Base-by-base conservation (phyloP, 306 rosid species). In the Citrullus amarus region DNA sequence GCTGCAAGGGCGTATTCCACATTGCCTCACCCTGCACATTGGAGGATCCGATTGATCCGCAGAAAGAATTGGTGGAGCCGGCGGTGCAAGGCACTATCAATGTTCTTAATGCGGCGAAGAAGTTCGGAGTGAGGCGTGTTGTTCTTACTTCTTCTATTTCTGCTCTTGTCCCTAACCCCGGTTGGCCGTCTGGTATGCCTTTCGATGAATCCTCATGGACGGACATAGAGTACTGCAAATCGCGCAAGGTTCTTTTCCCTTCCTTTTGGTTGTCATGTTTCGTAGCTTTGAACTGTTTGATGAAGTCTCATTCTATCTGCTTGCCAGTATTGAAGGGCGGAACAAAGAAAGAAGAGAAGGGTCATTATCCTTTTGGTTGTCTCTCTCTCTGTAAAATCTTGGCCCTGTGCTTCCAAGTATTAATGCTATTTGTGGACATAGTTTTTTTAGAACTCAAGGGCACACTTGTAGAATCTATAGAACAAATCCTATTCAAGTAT, bases 21-120 rank as follows among this genome's bases (percentile, higher is more conserved):
- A 90, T 94, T n/a, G 98, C 98, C 0, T 90, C 97, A 3, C 97
- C 97, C 3, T 92, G 98, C 80, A 84, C 92, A 0, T 93, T 94
- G 75, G 93, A 90, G 11, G 96, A 85, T 67, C 96, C 98, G 28
- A 36, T 38, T 1, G 94, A 92, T 75, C 94, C 97, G 0, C 83
- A 86, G 8, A 85, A 63, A 1, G 94, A 89, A 6, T 87, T 94
- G 7, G 22, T 94, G 2, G 44, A 59, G 9, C 98, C 98, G 9
- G 98, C 98, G 1, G 89, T 94, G 2, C 84, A 85, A 51, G 98
- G 98, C 71, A 94, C 97, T 0, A 76, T 88, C 13, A 94, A 94
- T 72, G 93, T 94, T 4, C 85, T 94, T 2, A 82, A 88, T 11
- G 96, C 97, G 6, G 88, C 96, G 0, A 80, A 61, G 73, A 79